These are phyloP conservation scores for Boletus vinaceobasis DNA, from an alignment of 768 basidiomycete genomes.

Conservation along the genomic window DNA sequence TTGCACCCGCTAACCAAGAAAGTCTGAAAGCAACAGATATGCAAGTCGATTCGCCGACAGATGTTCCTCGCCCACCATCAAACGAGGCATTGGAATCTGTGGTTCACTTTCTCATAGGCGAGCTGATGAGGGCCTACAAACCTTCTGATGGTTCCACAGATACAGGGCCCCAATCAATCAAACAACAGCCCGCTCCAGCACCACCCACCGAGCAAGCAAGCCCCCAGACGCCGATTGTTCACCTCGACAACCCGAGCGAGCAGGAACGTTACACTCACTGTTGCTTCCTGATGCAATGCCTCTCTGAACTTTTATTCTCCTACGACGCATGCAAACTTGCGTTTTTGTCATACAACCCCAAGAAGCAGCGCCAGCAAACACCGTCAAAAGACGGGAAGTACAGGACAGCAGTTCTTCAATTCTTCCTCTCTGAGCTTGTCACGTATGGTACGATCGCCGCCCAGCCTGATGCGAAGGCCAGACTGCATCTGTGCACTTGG, in stretches of 20 bases:
- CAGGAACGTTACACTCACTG: constrained; percentile 48
- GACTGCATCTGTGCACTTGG: constrained; percentile 72
- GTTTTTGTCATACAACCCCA: constrained; percentile 76
- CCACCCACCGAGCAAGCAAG: constrained; percentile 14
- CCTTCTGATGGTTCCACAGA: constrained; percentile 34
- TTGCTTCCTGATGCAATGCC: constrained; percentile 86
- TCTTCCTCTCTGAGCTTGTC: constrained; percentile 79
- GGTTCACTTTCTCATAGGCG: constrained; percentile 67
- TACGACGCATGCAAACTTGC: constrained; percentile 89
- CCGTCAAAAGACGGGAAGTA: constrained; percentile 69
- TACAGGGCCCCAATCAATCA: constrained; percentile 9
- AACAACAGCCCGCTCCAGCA: constrained; percentile 9
- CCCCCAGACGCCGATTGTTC: constrained; percentile 9
- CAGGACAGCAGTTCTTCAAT: constrained; percentile 66
- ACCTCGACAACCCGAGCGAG: constrained; percentile 15
- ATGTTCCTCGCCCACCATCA: constrained; percentile 22
- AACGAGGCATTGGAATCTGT: constrained; percentile 54
- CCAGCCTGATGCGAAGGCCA: constrained; percentile 53
- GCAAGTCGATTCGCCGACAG: constrained; percentile 49
- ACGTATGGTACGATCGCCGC: constrained; percentile 70
- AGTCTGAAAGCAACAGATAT: constrained; percentile 42
- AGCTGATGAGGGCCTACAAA: constrained; percentile 64
- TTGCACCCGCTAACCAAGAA: constrained; percentile 8
- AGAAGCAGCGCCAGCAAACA: constrained; percentile 51
- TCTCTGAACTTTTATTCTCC: constrained; percentile 90